Evolutionary conservation across 23 red algal genomes (phyloP), one percentile per base, ranked within the genome.

Genomic region (Pyropia haitanensis): DNA sequence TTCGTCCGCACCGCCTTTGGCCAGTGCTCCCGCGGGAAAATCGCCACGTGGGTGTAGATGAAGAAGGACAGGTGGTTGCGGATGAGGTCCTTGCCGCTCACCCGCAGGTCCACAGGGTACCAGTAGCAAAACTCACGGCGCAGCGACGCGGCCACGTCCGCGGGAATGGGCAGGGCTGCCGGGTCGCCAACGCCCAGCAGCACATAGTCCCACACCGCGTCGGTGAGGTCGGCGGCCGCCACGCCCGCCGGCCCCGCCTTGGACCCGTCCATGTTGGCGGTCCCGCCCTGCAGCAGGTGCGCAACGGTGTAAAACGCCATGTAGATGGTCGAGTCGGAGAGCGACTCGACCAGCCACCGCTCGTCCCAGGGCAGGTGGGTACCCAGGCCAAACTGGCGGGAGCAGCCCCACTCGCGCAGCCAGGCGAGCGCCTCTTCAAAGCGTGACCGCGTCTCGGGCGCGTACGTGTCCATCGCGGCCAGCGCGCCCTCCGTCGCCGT

Each of bases 361-460:
- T 82, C 75, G 46, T 98, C 94, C 94, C 94, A 98, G 13, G 94
- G 94, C 67, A 98, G 68, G 29, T 79, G 80, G 18, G 94, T 87
- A 25, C 94, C 94, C 21, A 98, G 74, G 23, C 94, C 94, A 81
- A 98, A 98, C 53, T 79, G 75, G 61, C 94, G 66, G 17, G 94
- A 91, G 68, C 94, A 98, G n/a, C 86, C 94, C 94, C 94, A 98
- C 70, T 98, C 94, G 33, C 70, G 88, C 44, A 98, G 72, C 94
- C 94, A 98, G n/a, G 73, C 87, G 39, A 98, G 77, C 63, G 85
- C 85, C 14, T 73, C 67, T 48, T 91, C 94, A 75, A 98, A 98
- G 24, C 78, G 70, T 14, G 80, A 77, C 18, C 67, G 58, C 20
- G 94, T 98, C 53, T 98, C 94, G 14, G 82, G 65, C 29, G 71